phyloP scores from a whole-genome alignment of 257 asterid genomes.

The Lycium ferocissimum region DNA sequence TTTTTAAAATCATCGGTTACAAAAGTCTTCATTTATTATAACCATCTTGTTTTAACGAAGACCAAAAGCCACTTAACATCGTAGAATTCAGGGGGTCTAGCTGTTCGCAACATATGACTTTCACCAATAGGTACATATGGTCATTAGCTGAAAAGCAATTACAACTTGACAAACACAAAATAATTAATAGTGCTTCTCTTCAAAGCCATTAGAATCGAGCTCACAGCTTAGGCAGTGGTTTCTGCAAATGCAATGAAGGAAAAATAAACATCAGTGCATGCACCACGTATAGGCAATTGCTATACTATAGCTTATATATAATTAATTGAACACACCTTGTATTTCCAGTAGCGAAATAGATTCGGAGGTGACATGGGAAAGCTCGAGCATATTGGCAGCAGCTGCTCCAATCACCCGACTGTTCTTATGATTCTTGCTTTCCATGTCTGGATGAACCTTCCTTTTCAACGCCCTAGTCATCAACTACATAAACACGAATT shows the following conservation, averaged over 20 bases:
- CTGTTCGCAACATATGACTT: not conserved
- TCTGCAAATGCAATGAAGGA: slow-evolving; percentile 15
- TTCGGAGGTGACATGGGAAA: slow-evolving; percentile 33
- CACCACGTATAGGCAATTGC: not conserved
- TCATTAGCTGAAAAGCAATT: not conserved
- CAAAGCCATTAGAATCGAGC: not conserved
- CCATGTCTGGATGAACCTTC: slow-evolving; percentile 71
- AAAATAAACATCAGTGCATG: not conserved
- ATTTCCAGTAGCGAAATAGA: slow-evolving; percentile 37
- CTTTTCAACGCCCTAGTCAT: slow-evolving; percentile 66
- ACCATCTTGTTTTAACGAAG: not conserved
- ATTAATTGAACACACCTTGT: too few relatives aligned
- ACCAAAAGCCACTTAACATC: not conserved
- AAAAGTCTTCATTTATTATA: too few relatives aligned
- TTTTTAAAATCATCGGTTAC: too few relatives aligned
- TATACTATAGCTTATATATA: not conserved
- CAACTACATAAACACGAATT: slow-evolving; percentile 39
- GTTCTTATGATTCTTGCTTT: slow-evolving; percentile 32
- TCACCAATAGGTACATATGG: not conserved
- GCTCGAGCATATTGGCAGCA: slow-evolving; percentile 29
- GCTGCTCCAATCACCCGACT: not conserved
- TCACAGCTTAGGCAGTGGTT: slow-evolving; percentile 24
- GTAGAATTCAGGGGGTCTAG: not conserved
- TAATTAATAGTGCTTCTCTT: not conserved
- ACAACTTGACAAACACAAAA: not conserved